Conservation (phyloP, 2,329 filamentous ascomycete genomes). For the Penicillium vulpinum region DNA sequence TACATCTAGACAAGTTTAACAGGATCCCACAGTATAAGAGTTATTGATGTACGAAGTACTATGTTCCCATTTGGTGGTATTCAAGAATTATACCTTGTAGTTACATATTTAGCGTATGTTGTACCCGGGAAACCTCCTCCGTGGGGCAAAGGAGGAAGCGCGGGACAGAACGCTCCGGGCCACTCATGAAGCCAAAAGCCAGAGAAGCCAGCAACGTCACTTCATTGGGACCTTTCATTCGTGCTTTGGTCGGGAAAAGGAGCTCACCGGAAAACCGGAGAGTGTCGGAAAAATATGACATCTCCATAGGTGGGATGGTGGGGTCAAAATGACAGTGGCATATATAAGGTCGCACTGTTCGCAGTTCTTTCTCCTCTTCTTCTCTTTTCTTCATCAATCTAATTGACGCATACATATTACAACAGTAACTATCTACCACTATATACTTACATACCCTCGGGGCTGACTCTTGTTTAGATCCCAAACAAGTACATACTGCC, state of each 20-base stretch:
- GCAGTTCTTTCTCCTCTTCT: constrained; percentile 7
- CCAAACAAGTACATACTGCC: constrained; percentile 26
- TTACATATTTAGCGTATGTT: neutral
- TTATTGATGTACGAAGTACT: neutral
- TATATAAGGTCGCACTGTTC: too few species aligned
- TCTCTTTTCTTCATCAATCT: constrained; percentile 11
- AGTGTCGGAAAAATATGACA: constrained; percentile 17
- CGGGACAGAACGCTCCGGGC: constrained; percentile 7
- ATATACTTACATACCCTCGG: neutral
- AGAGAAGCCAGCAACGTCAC: constrained; percentile 5
- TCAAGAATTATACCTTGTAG: neutral
- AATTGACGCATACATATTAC: constrained; percentile 7
- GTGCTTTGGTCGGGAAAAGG: too few species aligned
- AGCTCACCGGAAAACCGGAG: constrained; percentile 13
- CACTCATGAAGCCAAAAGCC: constrained; percentile 2
- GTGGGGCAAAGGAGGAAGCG: neutral
- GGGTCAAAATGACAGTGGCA: too few species aligned
- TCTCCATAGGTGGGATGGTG: constrained; percentile 9
- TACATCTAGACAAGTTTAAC: neutral
- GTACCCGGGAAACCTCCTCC: neutral
- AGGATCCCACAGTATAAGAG: neutral
- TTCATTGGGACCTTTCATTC: constrained; percentile 2
- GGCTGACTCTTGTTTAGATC: constrained; percentile 19
- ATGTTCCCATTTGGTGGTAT: neutral
- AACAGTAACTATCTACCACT: constrained; percentile 21